A percentile compares a stretch with the other conserved stretches of the same genome.
Evolutionary conservation across 1,284 basidiomycete genomes (phyloP).

Genomic region (Malassezia yamatoensis): DNA sequence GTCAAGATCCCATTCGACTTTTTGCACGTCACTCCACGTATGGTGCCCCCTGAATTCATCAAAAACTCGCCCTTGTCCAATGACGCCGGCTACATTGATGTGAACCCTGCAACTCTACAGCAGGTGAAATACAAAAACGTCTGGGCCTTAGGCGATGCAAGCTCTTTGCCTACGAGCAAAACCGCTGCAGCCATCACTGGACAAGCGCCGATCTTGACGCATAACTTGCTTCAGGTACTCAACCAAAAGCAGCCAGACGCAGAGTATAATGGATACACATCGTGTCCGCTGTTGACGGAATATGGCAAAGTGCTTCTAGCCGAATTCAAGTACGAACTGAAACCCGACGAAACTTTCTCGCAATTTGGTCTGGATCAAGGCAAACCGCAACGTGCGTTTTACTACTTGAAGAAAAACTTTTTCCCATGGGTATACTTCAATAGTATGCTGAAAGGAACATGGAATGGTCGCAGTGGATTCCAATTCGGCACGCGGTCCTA

Average conservation of each 20-base stretch:
- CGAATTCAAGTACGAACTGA: slow-evolving; percentile 70
- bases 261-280: slow-evolving; percentile 47
- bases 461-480: slow-evolving; percentile 44
- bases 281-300: slow-evolving; percentile 56
- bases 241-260: slow-evolving; percentile 26
- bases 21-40: slow-evolving; percentile 79
- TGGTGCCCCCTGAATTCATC: slow-evolving; percentile 75
- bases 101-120: slow-evolving; percentile 68
- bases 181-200: slow-evolving; percentile 86
- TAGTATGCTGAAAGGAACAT: slow-evolving; percentile 60
- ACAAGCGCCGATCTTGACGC: slow-evolving; percentile 81
- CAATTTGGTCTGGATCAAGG: slow-evolving; percentile 37
- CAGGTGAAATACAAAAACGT: slow-evolving; percentile 74
- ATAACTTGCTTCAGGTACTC: slow-evolving; percentile 58
- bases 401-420: slow-evolving; percentile 81
- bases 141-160: slow-evolving; percentile 81
- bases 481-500: slow-evolving; percentile 18
- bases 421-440: slow-evolving; percentile 86
- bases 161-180: slow-evolving; percentile 84
- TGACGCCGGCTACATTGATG: slow-evolving; percentile 58
- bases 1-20: slow-evolving; percentile 68
- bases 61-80: slow-evolving; percentile 58
- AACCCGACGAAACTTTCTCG: slow-evolving; percentile 65
- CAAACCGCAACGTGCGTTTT: slow-evolving; percentile 59
- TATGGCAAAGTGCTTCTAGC: slow-evolving; percentile 78